Conservation (phyloP, 2,329 filamentous ascomycete genomes). For the Blastomyces parvus region DNA sequence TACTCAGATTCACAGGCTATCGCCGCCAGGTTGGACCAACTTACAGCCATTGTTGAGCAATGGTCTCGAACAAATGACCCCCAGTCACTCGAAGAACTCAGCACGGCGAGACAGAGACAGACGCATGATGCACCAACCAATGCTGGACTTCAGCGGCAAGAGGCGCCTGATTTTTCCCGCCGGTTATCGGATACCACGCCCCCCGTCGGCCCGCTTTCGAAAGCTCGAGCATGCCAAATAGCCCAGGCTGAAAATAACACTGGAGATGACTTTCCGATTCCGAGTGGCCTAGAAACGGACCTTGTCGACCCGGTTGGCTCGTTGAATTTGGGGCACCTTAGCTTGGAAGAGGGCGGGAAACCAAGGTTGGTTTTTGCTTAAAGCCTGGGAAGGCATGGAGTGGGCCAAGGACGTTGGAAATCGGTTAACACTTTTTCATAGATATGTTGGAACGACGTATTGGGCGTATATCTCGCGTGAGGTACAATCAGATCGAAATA, state of each 20-base stretch:
- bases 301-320: constrained; percentile 35
- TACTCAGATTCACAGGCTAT: constrained; percentile 31
- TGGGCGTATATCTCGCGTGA: constrained; percentile 39
- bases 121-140: neutral
- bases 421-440: constrained; percentile 15
- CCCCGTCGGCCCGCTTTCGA: constrained; percentile 14
- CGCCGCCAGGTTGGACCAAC: constrained; percentile 35
- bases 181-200: constrained; percentile 7
- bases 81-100: constrained; percentile 16
- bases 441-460: constrained; percentile 39
- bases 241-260: constrained; percentile 27
- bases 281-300: constrained; percentile 33
- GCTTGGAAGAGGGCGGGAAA: constrained; percentile 35
- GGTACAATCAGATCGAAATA: constrained; percentile 19
- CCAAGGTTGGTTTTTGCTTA: constrained; percentile 21
- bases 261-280: constrained; percentile 35
- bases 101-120: constrained; percentile 9
- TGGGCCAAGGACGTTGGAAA: neutral
- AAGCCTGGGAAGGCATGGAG: neutral
- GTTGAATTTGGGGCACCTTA: constrained; percentile 34
- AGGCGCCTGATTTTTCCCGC: neutral
- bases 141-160: neutral
- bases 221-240: constrained; percentile 25
- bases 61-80: constrained; percentile 30
- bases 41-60: constrained; percentile 38